Evolutionary conservation across 148 eudicot species (phyloP).

Genomic region (Fallopia convolvulus): DNA sequence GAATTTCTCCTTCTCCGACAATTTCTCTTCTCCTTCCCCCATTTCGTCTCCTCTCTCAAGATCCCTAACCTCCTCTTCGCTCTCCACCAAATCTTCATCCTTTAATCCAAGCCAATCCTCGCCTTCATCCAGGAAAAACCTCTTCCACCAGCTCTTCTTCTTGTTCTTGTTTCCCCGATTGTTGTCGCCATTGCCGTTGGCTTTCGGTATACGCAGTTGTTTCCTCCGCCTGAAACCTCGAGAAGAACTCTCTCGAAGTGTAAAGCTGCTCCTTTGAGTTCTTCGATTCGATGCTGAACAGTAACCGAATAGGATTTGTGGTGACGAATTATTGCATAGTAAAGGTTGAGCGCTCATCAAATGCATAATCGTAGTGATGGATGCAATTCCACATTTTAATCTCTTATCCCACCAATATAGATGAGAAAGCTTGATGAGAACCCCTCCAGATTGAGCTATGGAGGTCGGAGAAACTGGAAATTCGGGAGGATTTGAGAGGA

Average conservation of each 20-base stretch:
- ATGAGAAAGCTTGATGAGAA: neutral
- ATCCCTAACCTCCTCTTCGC: slow-evolving; percentile 23
- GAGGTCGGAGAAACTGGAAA: neutral
- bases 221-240: neutral
- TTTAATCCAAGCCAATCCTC: slow-evolving; percentile 82
- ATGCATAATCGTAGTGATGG: slow-evolving; percentile 8
- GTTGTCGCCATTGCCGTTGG: neutral
- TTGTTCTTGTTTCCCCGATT: neutral
- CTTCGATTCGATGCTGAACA: neutral
- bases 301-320: neutral
- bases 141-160: slow-evolving; percentile 81
- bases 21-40: slow-evolving; percentile 23
- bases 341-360: slow-evolving; percentile 3
- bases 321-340: slow-evolving; percentile 9
- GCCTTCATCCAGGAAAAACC: slow-evolving; percentile 70
- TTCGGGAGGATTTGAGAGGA: neutral
- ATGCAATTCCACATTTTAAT: slow-evolving; percentile 11
- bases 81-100: slow-evolving; percentile 62
- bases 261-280: neutral
- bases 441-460: slow-evolving; percentile 9
- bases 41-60: neutral
- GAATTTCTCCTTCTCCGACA: slow-evolving; percentile 61
- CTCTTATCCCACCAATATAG: neutral
- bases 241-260: neutral
- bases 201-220: slow-evolving; percentile 6